phyloP scores from a whole-genome alignment of 1,139 yeast species.

The Blastobotrys elegans region DNA sequence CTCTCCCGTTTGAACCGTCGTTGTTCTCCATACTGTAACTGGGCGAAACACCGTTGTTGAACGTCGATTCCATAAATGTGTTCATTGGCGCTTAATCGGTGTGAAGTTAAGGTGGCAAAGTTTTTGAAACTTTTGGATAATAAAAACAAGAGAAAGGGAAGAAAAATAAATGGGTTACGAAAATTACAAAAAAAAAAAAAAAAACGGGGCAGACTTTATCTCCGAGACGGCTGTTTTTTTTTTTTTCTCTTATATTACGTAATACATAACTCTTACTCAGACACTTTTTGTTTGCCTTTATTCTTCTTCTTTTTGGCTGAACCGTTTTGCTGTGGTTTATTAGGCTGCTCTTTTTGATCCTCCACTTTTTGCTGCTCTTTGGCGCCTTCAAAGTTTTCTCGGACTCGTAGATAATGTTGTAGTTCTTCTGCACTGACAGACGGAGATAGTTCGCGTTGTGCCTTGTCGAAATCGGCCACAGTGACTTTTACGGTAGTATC shows the following conservation, averaged over 20 bases:
- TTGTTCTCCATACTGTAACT: too few relatives aligned
- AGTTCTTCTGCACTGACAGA: conserved; percentile 87
- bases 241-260: neutral
- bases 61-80: neutral
- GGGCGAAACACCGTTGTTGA: too few relatives aligned
- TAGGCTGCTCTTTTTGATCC: neutral
- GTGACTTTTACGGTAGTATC: conserved; percentile 69
- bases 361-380: conserved; percentile 17
- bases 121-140: too few relatives aligned
- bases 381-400: conserved; percentile 64
- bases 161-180: neutral
- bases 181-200: neutral
- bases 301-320: neutral
- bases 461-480: conserved; percentile 68
- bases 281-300: conserved; percentile 6
- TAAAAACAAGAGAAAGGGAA: neutral
- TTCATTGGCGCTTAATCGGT: too few relatives aligned
- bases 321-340: neutral
- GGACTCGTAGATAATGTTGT: conserved; percentile 69
- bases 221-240: neutral
- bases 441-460: conserved; percentile 68
- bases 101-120: neutral
- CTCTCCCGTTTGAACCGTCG: neutral
- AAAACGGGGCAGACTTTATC: neutral
- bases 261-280: neutral